phyloP scores from a whole-genome alignment of 1,284 basidiomycete species.

The Ceratobasidium sp. region DNA sequence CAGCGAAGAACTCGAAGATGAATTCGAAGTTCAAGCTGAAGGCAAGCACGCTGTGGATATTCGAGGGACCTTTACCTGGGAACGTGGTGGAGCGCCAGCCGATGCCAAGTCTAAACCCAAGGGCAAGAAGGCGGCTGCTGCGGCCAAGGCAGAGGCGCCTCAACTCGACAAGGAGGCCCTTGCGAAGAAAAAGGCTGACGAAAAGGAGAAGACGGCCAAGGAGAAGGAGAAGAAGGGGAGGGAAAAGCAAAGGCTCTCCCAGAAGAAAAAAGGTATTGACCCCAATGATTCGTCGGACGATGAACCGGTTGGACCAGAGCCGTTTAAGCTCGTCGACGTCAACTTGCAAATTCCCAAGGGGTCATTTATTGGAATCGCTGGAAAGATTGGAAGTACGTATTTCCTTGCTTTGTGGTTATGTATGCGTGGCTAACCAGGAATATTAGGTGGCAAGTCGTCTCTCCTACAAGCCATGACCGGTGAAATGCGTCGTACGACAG shows the following conservation, averaged over 20 bases:
- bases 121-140: conserved; percentile 54
- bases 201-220: conserved; percentile 49
- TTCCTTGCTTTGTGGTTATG: neutral
- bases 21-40: conserved; percentile 63
- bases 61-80: conserved; percentile 80
- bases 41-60: conserved; percentile 68
- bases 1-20: conserved; percentile 74
- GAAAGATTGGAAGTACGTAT: conserved; percentile 64
- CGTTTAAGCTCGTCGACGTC: conserved; percentile 60
- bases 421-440: conserved; percentile 27
- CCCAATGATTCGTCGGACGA: conserved; percentile 39
- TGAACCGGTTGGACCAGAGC: conserved; percentile 50
- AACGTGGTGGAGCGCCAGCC: conserved; percentile 59
- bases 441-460: conserved; percentile 68
- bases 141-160: conserved; percentile 27
- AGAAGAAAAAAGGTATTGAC: conserved; percentile 58
- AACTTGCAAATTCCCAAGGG: conserved; percentile 60
- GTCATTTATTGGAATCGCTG: conserved; percentile 61
- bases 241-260: conserved; percentile 43
- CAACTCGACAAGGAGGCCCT: conserved; percentile 47
- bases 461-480: conserved; percentile 79
- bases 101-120: conserved; percentile 41
- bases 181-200: conserved; percentile 45
- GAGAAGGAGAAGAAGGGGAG: conserved; percentile 54
- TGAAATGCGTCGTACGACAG: conserved; percentile 74